Evolutionary conservation across 768 basidiomycete genomes (phyloP), one percentile per base, ranked within the genome.

Genomic region (Ramaria rubella): DNA sequence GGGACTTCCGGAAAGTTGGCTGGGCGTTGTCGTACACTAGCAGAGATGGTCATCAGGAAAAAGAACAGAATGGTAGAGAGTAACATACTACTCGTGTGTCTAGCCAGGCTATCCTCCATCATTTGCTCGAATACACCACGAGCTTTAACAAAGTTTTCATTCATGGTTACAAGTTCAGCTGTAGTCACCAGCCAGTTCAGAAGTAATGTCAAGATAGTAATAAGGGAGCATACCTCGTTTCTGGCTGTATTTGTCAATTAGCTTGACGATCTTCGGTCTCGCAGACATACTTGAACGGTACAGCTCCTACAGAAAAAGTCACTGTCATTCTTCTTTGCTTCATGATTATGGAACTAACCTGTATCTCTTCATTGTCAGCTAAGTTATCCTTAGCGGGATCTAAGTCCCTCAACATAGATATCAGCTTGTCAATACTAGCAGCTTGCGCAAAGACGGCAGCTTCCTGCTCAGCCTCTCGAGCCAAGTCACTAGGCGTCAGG

Each of bases 221-320:
- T 30, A 26, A 3, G 48, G 54, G 34, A 36, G 29, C 70, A 52
- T 53, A 81, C 77, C 80, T 71, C 93, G 78, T 73, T 97, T 96
- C 75, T 95, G 93, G 63, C 87, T 93, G 67, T 97, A 97, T 74
- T 94, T 96, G 68, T 96, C 93, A 60, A 97, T 96, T 53, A 98
- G 72, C 65, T 94, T 93, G 59, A 96, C 94, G 60, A 98, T 95
- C 77, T 93, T 94, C 6, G 94, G 94, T 44, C 94, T 79, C 38
- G 96, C 71, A 3, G 85, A 79, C 85, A 98, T 94, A 64, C 87
- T 86, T 23, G 85, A 82, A 42, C 93, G 82, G 70, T 98, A 97
- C 50, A 97, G 68, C 68, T 96, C 93, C 86, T 94, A 24, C 61
- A 38, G 34, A 12, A 58, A 55, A 62, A 52, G 29, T 62, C 52